Evolutionary conservation across 352 stramenopile species (phyloP), one percentile per base, ranked within the genome.

Genomic region (Phytophthora hibernalis): DNA sequence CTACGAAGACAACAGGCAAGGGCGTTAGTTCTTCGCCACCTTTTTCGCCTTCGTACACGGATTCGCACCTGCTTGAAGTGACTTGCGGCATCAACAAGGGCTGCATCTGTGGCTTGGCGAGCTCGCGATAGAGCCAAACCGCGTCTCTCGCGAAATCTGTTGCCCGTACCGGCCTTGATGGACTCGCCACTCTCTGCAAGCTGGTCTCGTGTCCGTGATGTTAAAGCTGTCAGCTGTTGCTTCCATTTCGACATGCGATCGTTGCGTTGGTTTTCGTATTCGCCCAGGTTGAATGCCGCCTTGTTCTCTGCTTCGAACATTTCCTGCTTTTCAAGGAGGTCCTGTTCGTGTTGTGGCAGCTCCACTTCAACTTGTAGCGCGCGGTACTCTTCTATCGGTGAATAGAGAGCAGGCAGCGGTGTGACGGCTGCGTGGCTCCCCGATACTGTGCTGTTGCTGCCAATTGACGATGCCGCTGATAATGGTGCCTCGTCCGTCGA

Each of bases 21-120:
- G 13, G n/a, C 44, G 31, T 71, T 61, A 72, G 61, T 57, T 58
- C 15, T 28, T 61, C 30, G 49, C 18, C 21, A 44, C 11, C 0
- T 40, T 45, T 53, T 65, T 63, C 37, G 55, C 20, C 52, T 33
- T 1, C 48, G 45, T 37, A 68, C 33, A 8, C 21, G 12, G 15
- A 52, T 35, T 16, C 66, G 24, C 62, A 89, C 80, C 82, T 88
- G 52, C 31, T 91, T 80, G 10, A 90, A 85, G 18, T 83, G 79
- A 33, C 65, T 78, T 20, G 77, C 68, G 13, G 79, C 83, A 7
- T 90, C 77, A 4, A 70, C 60, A 15, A 91, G 75, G 9, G 83
- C 80, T 30, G 64, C 48, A 16, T 85, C 67, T 9, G 81, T 88
- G 15, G 62, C 53, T 26, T 52, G 47, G 28, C 71, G 77, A 12